Percentiles rank a stretch among this genome's conserved stretches.
These are phyloP conservation scores for Hygrophoropsis aurantiaca DNA, from an alignment of 768 basidiomycete species.

Conservation along the genomic window DNA sequence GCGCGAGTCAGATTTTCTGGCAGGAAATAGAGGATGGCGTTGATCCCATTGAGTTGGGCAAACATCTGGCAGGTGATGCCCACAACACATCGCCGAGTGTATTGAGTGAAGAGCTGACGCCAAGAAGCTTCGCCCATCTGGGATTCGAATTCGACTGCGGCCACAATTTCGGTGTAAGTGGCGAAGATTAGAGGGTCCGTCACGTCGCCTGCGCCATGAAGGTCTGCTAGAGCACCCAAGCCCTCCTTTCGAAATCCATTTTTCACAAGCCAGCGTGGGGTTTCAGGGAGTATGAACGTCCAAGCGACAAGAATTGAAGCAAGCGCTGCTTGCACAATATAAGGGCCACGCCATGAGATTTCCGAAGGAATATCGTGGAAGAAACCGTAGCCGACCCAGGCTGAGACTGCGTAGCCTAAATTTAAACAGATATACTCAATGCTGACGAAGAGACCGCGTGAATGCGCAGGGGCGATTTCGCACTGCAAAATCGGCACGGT, in stretches of 20 bases:
- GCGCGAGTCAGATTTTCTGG: slow-evolving; percentile 52
- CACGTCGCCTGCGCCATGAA: slow-evolving; percentile 51
- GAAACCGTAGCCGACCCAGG: slow-evolving; percentile 52
- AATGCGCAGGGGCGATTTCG: slow-evolving; percentile 46
- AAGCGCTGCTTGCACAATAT: slow-evolving; percentile 51
- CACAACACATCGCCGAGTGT: slow-evolving; percentile 48
- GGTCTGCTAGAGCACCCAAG: slow-evolving; percentile 52
- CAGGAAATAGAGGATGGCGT: slow-evolving; percentile 57
- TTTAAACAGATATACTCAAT: slow-evolving; percentile 56
- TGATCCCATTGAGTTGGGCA: slow-evolving; percentile 57
- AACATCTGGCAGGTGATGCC: slow-evolving; percentile 57
- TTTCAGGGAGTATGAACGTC: slow-evolving; percentile 51
- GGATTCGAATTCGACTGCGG: slow-evolving; percentile 38
- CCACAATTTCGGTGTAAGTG: slow-evolving; percentile 44
- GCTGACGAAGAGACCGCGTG: slow-evolving; percentile 52
- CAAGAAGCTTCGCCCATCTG: slow-evolving; percentile 43
- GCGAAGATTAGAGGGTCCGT: slow-evolving; percentile 41
- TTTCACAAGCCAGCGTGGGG: slow-evolving; percentile 55
- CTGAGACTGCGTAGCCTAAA: slow-evolving; percentile 46
- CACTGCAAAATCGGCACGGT: slow-evolving; percentile 50
- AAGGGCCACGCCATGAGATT: slow-evolving; percentile 57
- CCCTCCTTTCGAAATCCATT: slow-evolving; percentile 53
- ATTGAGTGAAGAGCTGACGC: slow-evolving; percentile 49
- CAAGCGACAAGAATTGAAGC: slow-evolving; percentile 45
- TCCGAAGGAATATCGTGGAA: slow-evolving; percentile 45